Conservation (phyloP, 129 eudicot genomes). For the Apium graveolens region DNA sequence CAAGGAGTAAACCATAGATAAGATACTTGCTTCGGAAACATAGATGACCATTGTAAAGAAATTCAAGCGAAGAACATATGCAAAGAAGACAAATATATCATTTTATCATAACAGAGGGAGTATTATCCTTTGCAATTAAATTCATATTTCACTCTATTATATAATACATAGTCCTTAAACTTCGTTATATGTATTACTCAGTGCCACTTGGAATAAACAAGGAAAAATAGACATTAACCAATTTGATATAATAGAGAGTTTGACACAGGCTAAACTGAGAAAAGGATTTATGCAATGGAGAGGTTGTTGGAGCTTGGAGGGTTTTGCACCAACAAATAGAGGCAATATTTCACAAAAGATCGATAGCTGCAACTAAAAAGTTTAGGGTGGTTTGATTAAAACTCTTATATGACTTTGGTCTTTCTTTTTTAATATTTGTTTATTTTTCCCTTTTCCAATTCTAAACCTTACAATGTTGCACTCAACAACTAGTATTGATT, state of each 20-base stretch:
- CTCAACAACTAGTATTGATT: background rate
- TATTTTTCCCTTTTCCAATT: background rate
- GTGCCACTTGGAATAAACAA: background rate
- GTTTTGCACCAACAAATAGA: background rate
- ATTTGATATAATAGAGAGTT: background rate
- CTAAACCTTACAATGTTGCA: background rate
- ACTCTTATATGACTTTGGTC: background rate
- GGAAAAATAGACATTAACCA: background rate
- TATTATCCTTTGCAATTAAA: background rate
- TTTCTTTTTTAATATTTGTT: background rate
- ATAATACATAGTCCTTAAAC: no score
- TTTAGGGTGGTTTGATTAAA: background rate
- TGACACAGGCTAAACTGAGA: background rate
- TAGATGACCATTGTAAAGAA: background rate
- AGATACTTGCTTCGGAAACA: background rate
- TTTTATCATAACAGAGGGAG: background rate
- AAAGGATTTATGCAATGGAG: background rate
- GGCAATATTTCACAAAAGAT: background rate
- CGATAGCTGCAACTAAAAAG: background rate
- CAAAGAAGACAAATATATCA: background rate
- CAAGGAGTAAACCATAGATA: background rate
- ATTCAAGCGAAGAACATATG: background rate
- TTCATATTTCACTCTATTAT: background rate
- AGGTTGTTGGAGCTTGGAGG: background rate
- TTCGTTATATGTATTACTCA: background rate